These are phyloP conservation scores for Nidula microcarpa DNA, from an alignment of 768 basidiomycete genomes.

Conservation along the genomic window DNA sequence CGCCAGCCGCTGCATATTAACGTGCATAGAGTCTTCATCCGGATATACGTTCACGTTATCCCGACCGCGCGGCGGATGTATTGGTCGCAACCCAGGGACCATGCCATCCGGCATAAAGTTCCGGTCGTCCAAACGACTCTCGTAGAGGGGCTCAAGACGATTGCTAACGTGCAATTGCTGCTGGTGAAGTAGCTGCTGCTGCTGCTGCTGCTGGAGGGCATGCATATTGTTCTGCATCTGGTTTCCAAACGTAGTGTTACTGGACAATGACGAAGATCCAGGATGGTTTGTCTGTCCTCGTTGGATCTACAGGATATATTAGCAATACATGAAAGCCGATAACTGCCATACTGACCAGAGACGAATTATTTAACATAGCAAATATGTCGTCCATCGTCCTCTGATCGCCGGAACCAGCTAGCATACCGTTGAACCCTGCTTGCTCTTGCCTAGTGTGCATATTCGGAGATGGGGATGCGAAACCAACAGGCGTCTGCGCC, in stretches of 20 bases:
- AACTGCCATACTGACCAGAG: conserved; percentile 50
- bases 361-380: conserved; percentile 74
- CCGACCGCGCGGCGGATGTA: conserved; percentile 57
- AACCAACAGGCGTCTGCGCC: conserved; percentile 29
- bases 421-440: conserved; percentile 25
- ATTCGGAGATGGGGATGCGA: conserved; percentile 43
- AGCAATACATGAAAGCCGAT: not conserved
- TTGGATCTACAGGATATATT: conserved; percentile 20
- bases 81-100: conserved; percentile 78
- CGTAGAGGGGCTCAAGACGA: conserved; percentile 68
- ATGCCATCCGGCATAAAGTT: conserved; percentile 81
- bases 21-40: conserved; percentile 64
- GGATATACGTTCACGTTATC: conserved; percentile 51
- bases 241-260: conserved; percentile 25
- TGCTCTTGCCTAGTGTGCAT: conserved; percentile 47
- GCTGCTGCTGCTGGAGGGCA: conserved; percentile 21
- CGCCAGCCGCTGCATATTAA: conserved; percentile 54
- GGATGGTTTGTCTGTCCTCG: conserved; percentile 23
- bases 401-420: conserved; percentile 40
- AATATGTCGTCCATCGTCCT: conserved; percentile 78
- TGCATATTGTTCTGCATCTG: conserved; percentile 34
- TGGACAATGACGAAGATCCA: conserved; percentile 17
- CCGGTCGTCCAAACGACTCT: conserved; percentile 71
- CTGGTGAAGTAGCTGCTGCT: conserved; percentile 38
- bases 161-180: conserved; percentile 38